Base-by-base conservation (phyloP, 805 yeast species). In the Kurtzmaniella fragi region DNA sequence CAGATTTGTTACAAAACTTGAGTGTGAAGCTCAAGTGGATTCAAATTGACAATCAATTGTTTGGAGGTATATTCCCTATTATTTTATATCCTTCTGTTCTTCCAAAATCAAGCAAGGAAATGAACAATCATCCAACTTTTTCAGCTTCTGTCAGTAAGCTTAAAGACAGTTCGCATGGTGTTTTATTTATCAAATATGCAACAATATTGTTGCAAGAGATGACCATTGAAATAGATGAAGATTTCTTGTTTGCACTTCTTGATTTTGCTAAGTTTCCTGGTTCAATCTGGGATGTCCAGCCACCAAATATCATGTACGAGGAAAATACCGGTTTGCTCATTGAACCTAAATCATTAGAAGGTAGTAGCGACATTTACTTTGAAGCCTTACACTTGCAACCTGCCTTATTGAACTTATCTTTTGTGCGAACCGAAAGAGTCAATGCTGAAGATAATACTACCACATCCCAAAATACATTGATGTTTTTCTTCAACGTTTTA, bases 331-430 rank as follows among this genome's bases (percentile, higher is more conserved):
- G 7, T 20, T 56, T 81, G n/a, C 71, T 70, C 27, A 59, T 89
- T 25, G 82, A 78, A 50, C 91, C 95, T 3, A 67, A 70, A 23
- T 64, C 67, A 9, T 57, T 75, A 6, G 62, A 77, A 6, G 71
- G 76, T 14, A 73, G 81, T 0, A 73, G 77, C 42, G 97, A 93
- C 54, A 71, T 88, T 6, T 95, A 95, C 57, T 93, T 93, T 61
- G 99, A 93, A 58, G 84, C 86, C 2, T 74, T 93, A 40, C 96
- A 89, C 50, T 67, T 93, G 39, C 99, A 93, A 58, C 99, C 99
- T 0, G 76, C 89, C 3, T 84, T 88, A 54, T 67, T 90, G 45
- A 89, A 93, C 54, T 55, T 93, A 39, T 90, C 98, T 3, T 93
- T 95, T 68, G 88, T 87, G 20, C 77, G 98, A 45, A 86, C 95